A percentile compares a stretch with the other conserved stretches of the same genome.
Evolutionary conservation across 2,329 filamentous ascomycete genomes (phyloP).

Genomic region (Thielaviopsis populi): DNA sequence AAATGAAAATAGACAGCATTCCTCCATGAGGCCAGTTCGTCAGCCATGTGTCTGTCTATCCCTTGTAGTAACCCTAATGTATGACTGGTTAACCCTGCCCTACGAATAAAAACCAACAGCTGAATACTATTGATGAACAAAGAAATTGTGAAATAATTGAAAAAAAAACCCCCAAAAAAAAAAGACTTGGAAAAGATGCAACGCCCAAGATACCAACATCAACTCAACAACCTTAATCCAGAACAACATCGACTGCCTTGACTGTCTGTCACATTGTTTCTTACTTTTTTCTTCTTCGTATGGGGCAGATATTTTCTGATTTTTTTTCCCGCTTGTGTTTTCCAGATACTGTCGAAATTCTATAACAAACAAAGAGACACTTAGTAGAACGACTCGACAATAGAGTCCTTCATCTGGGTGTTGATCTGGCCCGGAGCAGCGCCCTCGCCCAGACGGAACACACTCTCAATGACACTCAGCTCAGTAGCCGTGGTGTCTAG

Average conservation of each 20-base stretch:
- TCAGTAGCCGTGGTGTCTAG: constrained; percentile 88
- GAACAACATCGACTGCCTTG: background rate
- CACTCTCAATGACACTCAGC: constrained; percentile 86
- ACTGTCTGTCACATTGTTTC: too few relatives aligned
- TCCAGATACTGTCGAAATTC: background rate
- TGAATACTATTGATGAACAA: too few relatives aligned
- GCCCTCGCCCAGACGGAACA: constrained; percentile 87
- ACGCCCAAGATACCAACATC: background rate
- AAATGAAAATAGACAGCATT: background rate
- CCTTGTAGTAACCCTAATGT: background rate
- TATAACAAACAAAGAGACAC: constrained; percentile 11
- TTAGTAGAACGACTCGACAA: constrained; percentile 98
- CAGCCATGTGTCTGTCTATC: background rate
- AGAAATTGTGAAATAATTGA: background rate
- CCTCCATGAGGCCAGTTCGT: background rate
- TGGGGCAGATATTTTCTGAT: background rate
- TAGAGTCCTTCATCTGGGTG: constrained; percentile 83
- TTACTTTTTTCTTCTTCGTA: too few relatives aligned
- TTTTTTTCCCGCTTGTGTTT: constrained; percentile 1
- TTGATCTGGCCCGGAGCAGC: constrained; percentile 64
- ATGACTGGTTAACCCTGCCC: background rate
- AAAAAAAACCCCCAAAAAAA: background rate
- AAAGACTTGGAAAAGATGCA: too few relatives aligned
- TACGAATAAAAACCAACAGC: too few relatives aligned
- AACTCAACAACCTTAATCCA: background rate